Conservation (phyloP, 257 asterid species). For the Gardenia jasminoides region DNA sequence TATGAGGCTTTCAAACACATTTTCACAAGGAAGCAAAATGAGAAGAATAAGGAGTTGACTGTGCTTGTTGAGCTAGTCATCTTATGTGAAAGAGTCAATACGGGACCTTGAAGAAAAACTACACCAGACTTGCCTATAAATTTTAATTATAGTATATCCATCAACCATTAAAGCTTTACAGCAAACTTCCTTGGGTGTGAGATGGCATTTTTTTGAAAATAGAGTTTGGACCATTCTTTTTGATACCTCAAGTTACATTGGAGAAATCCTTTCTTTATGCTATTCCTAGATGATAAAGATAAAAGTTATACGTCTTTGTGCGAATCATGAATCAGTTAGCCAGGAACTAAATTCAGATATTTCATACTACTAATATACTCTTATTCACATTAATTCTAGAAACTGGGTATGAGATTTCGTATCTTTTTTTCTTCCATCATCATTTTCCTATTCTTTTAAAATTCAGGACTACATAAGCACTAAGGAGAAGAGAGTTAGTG, state of each 20-base stretch:
- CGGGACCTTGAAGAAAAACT: background rate
- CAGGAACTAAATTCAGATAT: background rate
- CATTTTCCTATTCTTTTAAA: background rate
- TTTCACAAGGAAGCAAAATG: background rate
- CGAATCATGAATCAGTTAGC: background rate
- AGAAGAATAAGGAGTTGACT: background rate
- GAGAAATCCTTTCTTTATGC: slow-evolving; percentile 18
- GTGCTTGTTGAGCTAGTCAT: slow-evolving; percentile 1
- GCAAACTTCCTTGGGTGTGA: background rate
- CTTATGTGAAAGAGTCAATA: background rate
- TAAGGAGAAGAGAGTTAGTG: slow-evolving; percentile 31
- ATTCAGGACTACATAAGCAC: background rate
- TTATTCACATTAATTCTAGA: background rate
- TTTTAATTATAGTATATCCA: background rate
- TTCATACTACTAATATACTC: background rate
- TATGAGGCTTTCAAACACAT: background rate
- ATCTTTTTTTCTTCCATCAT: background rate
- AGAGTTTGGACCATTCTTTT: slow-evolving; percentile 20
- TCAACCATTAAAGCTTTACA: background rate
- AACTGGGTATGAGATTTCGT: slow-evolving; percentile 16
- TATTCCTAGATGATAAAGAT: background rate
- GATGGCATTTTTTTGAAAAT: slow-evolving; percentile 1
- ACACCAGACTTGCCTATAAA: background rate
- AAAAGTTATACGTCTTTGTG: background rate
- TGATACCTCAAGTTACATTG: slow-evolving; percentile 29